Evolutionary conservation across 202 grass and related monocot genomes (phyloP), one percentile per base, ranked within the genome.

Genomic region (Schoenoplectus triqueter): DNA sequence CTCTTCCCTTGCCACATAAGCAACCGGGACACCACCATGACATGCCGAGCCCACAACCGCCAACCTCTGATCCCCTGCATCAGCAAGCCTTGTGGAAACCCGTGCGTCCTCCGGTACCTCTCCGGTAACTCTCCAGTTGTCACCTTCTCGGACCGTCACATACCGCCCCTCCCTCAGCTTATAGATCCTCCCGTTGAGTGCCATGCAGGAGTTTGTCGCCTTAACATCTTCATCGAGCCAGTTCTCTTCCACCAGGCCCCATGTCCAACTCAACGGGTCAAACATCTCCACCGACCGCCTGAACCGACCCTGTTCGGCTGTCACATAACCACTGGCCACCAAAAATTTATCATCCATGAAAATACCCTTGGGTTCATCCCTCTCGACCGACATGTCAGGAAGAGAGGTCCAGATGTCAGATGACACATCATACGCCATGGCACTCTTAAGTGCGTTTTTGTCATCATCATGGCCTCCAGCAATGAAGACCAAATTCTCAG

Each of bases 361-460:
- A 21, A 86, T 5, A 0, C 92, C 94, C 5, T 83, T 41, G 19
- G 89, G 73, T 73, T 97, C 94, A 78, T 97, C 94, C 50, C 92
- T 69, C 87, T 89, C 90, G 64, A n/a, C 6, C 51, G 84, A 89
- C 94, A 97, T 97, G 84, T 97, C 90, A 21, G 94, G 94, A 21
- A 97, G 56, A 41, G 79, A 0, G 6, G 9, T 46, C 94, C 92
- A 97, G 84, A 47, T 78, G 69, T 97, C 85, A 78, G 57, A 78
- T 15, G 40, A 86, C 56, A 62, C 87, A 78, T 94, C 89, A 88
- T 94, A 97, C 2, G 86, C 86, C 13, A 42, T 84, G 10, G 84
- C 90, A 0, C 80, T 90, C 81, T 88, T 84, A 72, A 92, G 90
- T 66, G 90, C 94, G 86, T 97, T 94, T 85, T 97, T 94, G 71